phyloP scores from a whole-genome alignment of 805 yeast species.

The Teunomyces tritomae region DNA sequence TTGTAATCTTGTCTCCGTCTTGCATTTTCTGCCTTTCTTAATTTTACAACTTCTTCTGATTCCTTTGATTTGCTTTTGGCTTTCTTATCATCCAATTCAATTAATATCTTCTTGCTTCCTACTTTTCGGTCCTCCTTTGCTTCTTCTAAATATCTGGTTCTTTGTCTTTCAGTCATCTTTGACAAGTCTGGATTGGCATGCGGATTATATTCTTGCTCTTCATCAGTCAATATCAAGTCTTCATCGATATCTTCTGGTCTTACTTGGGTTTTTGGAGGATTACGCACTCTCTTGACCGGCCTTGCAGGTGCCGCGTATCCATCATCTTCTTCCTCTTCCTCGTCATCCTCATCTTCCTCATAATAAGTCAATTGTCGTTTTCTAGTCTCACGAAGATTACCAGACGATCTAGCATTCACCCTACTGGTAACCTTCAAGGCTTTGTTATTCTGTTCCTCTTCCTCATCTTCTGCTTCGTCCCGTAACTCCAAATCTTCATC shows the following conservation, averaged over 20 bases:
- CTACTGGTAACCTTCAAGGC: conserved; percentile 15
- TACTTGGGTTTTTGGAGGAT: conserved; percentile 12
- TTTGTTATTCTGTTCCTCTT: conserved; percentile 23
- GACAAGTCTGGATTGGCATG: conserved; percentile 40
- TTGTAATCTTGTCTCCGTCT: conserved; percentile 83
- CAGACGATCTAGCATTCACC: conserved; percentile 5
- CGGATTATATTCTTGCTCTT: conserved; percentile 45
- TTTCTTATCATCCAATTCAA: conserved; percentile 29
- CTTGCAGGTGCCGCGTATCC: not conserved
- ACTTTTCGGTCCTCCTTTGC: conserved; percentile 14
- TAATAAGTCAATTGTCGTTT: conserved; percentile 39
- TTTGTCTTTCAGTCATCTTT: conserved; percentile 56
- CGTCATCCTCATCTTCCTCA: conserved; percentile 33
- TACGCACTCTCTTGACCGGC: conserved; percentile 5
- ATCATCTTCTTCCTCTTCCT: conserved; percentile 13
- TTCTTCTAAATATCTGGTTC: conserved; percentile 42
- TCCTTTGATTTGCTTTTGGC: conserved; percentile 51
- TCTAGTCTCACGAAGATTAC: conserved; percentile 22
- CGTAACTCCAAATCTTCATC: conserved; percentile 35
- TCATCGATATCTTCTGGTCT: conserved; percentile 34
- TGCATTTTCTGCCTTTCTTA: conserved; percentile 83
- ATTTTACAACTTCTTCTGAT: conserved; percentile 80
- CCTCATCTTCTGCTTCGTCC: conserved; percentile 26
- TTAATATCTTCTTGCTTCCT: conserved; percentile 17
- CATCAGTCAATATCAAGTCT: conserved; percentile 37